A percentile compares a stretch with the other conserved stretches of the same genome.
phyloP scores from a whole-genome alignment of 1,284 basidiomycete species.

The Ustanciosporium gigantosporum region DNA sequence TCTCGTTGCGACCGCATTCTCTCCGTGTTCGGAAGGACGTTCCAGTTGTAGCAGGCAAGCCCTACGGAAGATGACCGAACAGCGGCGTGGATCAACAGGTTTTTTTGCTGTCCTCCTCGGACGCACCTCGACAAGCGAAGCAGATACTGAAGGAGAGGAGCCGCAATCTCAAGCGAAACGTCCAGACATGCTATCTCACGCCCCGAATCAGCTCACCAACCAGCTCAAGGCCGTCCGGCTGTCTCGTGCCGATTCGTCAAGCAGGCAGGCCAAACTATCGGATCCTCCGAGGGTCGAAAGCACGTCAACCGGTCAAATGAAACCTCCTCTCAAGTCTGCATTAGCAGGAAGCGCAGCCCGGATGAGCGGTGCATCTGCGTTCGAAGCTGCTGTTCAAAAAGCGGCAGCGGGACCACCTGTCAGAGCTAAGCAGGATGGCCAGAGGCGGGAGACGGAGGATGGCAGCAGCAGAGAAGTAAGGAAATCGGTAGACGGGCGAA shows the following conservation, averaged over 20 bases:
- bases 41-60: too few relatives aligned
- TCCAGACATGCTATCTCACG: not conserved
- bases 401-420: too few relatives aligned
- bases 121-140: not conserved
- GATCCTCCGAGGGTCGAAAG: too few relatives aligned
- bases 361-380: not conserved
- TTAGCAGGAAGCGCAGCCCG: too few relatives aligned
- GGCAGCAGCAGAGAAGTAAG: not conserved
- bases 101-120: constrained; percentile 1
- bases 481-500: not conserved
- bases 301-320: not conserved
- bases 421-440: too few relatives aligned
- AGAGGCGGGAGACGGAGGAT: not conserved
- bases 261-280: too few relatives aligned
- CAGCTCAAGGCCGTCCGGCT: not conserved
- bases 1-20: too few relatives aligned
- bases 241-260: too few relatives aligned
- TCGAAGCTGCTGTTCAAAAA: not conserved
- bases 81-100: not conserved
- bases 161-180: too few relatives aligned
- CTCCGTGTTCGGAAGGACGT: too few relatives aligned
- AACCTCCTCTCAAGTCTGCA: too few relatives aligned
- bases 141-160: too few relatives aligned
- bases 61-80: not conserved
- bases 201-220: not conserved